Conservation (phyloP, 129 eudicot species). For the Centrapalus pauciflorus region DNA sequence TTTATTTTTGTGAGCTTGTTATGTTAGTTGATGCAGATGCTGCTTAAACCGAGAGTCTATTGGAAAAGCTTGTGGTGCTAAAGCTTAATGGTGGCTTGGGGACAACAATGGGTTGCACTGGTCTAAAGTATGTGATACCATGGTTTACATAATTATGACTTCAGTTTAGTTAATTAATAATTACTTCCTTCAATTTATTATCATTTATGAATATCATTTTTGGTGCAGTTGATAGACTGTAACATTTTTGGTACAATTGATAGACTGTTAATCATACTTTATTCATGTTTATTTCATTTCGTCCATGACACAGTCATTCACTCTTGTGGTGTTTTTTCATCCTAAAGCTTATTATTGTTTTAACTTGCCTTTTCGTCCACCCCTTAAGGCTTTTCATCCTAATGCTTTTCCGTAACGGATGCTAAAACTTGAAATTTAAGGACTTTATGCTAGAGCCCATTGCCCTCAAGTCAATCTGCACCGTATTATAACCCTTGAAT, state of each 20-base stretch:
- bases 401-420: too few relatives aligned
- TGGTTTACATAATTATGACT: conserved; percentile 1
- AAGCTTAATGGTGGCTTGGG: conserved; percentile 99
- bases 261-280: background rate
- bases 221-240: too few relatives aligned
- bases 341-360: conserved; percentile 1
- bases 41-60: conserved; percentile 60
- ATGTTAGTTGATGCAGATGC: conserved; percentile 48
- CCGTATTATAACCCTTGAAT: too few relatives aligned
- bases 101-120: conserved; percentile 99
- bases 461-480: too few relatives aligned
- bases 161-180: background rate
- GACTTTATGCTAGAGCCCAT: too few relatives aligned
- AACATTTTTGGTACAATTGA: background rate
- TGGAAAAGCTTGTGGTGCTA: conserved; percentile 96
- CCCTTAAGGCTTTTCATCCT: background rate
- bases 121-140: conserved; percentile 73
- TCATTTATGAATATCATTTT: conserved; percentile 1
- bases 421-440: too few relatives aligned
- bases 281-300: too few relatives aligned
- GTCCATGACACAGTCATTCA: too few relatives aligned
- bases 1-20: background rate
- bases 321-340: background rate
- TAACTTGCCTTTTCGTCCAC: background rate
- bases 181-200: background rate